phyloP scores from a whole-genome alignment of 208 protist genomes.

The Crithidia fasciculata region DNA sequence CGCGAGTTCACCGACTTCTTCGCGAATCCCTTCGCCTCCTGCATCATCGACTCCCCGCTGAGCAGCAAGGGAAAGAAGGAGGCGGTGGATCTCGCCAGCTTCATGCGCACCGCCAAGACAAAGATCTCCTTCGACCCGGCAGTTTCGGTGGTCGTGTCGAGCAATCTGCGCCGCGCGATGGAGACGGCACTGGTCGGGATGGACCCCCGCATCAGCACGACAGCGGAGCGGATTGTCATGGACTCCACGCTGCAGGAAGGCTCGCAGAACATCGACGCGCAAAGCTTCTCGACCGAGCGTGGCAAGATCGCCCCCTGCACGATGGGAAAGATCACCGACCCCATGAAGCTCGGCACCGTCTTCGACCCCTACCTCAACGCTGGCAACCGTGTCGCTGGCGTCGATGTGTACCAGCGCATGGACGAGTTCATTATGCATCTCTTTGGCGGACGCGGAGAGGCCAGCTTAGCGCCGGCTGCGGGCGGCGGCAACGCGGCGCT shows the following conservation, averaged over 20 bases:
- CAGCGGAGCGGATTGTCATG: conserved; percentile 79
- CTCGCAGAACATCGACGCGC: conserved; percentile 91
- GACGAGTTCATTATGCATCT: conserved; percentile 80
- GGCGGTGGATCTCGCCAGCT: conserved; percentile 68
- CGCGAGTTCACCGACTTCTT: conserved; percentile 70
- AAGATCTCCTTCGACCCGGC: conserved; percentile 66
- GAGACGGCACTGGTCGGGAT: conserved; percentile 81
- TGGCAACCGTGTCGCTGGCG: conserved; percentile 70
- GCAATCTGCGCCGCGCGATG: conserved; percentile 90
- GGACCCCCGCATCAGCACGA: conserved; percentile 58
- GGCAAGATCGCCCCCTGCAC: conserved; percentile 76
- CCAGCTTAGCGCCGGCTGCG: conserved; percentile 10
- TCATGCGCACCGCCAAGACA: conserved; percentile 65
- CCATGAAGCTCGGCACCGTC: conserved; percentile 38
- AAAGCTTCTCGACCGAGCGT: conserved; percentile 78
- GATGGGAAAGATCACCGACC: conserved; percentile 49
- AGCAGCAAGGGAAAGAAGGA: conserved; percentile 76
- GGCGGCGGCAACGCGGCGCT: conserved; percentile 63
- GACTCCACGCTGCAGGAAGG: conserved; percentile 91
- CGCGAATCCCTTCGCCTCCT: conserved; percentile 77
- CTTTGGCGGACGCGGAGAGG: conserved; percentile 50
- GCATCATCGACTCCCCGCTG: conserved; percentile 92
- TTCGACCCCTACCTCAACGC: conserved; percentile 82
- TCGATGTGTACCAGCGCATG: conserved; percentile 83
- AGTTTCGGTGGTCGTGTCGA: conserved; percentile 78